Base-by-base conservation (phyloP, 2,329 filamentous ascomycete species). In the Aspergillus pseudoviridinutans region DNA sequence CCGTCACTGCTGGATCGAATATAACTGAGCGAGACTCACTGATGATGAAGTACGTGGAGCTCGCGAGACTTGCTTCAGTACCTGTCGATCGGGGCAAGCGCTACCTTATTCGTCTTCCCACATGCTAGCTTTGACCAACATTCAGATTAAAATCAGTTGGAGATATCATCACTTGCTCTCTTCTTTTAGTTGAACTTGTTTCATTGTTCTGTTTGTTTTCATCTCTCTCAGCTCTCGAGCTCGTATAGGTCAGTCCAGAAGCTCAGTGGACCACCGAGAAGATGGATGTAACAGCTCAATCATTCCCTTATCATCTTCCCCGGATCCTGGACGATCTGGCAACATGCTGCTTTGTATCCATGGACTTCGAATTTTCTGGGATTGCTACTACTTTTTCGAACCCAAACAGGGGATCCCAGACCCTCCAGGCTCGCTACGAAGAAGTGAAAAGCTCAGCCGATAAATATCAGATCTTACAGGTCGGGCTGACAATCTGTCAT, bases 331-430 rank as follows among this genome's bases (percentile, higher is more conserved):
- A 80, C 58, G 77, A 83, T 56, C 80, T 89, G 56, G 79, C 83
- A 27, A 76, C 81, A 55, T 81, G 84, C 35, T 78, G 80, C 58
- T 88, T 88, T 64, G 82, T 89, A 12, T 78, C 85, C 3, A 77
- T 89, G 57, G 87, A 89, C 66, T 76, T 88, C 12, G 87, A 89
- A 70, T 81, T 89, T 49, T 88, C 86, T 14, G 87, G 87, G 2
- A 85, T 89, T 24, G 76, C 79, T 2, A 71, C 70, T 12, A 78
- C 78, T 25, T 72, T 74, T 49, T 64, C 66, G 14, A 68, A 66
- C 56, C 62, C 66, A 12, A 71, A 75, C 29, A 65, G 68, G 41
- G 75, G 76, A 38, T 79, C 78, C 57, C 79, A 79, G 32, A 80
- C 79, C 3, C 72, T 89, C 1, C 82, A 88, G 63, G 75, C 86